These are phyloP conservation scores for Keithomyces neogunnii DNA, from an alignment of 2,329 filamentous ascomycete species.

Conservation along the genomic window DNA sequence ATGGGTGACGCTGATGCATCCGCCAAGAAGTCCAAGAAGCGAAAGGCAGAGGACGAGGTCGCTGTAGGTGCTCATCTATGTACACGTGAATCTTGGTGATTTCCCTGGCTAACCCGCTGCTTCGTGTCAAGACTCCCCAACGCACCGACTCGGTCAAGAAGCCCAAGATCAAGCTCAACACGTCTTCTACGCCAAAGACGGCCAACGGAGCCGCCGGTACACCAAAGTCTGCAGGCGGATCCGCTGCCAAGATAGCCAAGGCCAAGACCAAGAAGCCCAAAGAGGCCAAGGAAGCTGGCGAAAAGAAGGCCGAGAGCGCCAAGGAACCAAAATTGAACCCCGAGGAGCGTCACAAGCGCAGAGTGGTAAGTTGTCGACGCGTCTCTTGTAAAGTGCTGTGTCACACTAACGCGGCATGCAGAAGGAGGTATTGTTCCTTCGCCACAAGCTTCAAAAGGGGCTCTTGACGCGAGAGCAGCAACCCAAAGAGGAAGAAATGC, in stretches of 20 bases:
- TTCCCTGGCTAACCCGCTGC: background rate
- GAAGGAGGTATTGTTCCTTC: conserved; percentile 81
- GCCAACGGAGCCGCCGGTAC: conserved; percentile 49
- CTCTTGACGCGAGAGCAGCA: conserved; percentile 77
- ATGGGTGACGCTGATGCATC: conserved; percentile 55
- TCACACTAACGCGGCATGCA: conserved; percentile 18
- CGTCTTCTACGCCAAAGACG: conserved; percentile 59
- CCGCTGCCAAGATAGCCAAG: conserved; percentile 44
- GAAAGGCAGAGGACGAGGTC: conserved; percentile 76
- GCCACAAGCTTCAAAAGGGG: conserved; percentile 91
- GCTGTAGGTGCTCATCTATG: conserved; percentile 28
- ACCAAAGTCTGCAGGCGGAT: conserved; percentile 48
- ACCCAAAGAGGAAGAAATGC: conserved; percentile 82
- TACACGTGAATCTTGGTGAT: background rate
- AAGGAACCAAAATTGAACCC: conserved; percentile 51
- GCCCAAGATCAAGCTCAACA: conserved; percentile 57
- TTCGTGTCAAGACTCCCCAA: conserved; percentile 40
- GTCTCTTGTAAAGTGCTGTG: background rate
- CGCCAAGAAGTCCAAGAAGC: conserved; percentile 62
- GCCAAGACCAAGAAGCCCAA: conserved; percentile 43
- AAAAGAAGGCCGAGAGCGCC: conserved; percentile 45
- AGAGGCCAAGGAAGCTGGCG: conserved; percentile 46
- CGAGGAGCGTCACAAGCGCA: conserved; percentile 50
- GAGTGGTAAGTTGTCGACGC: conserved; percentile 38
- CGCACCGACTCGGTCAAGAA: conserved; percentile 57